Evolutionary conservation across 1,284 basidiomycete genomes (phyloP).

Genomic region (Irpex rosettiformis): DNA sequence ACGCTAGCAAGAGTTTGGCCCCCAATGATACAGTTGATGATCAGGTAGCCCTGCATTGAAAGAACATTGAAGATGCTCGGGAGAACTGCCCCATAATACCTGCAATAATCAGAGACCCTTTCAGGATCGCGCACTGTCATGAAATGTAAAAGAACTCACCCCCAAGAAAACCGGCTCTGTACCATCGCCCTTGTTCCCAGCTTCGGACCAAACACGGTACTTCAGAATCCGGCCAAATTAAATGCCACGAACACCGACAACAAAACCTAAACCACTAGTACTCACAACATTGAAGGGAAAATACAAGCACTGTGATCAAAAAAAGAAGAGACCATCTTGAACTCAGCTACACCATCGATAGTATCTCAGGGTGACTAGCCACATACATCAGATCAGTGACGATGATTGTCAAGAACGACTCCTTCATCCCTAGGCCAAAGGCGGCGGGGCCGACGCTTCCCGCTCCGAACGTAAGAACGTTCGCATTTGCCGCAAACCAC

Average conservation of each 20-base stretch:
- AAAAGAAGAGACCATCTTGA: neutral
- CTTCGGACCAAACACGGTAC: slow-evolving; percentile 58
- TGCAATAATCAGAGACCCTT: slow-evolving; percentile 22
- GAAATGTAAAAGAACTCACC: slow-evolving; percentile 23
- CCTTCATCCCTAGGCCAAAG: slow-evolving; percentile 50
- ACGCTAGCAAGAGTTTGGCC: slow-evolving; percentile 70
- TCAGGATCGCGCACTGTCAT: neutral
- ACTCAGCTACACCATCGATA: neutral
- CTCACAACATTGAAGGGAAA: slow-evolving; percentile 54
- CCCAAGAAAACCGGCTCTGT: slow-evolving; percentile 54
- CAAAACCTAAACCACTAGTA: neutral
- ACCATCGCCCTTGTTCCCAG: slow-evolving; percentile 64
- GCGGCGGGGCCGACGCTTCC: slow-evolving; percentile 60
- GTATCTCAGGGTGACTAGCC: neutral
- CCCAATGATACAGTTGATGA: slow-evolving; percentile 72
- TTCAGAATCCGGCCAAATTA: slow-evolving; percentile 17
- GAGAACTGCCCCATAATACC: slow-evolving; percentile 60
- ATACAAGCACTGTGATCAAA: slow-evolving; percentile 20
- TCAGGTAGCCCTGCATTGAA: slow-evolving; percentile 64
- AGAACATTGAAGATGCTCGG: slow-evolving; percentile 65
- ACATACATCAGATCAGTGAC: slow-evolving; percentile 54
- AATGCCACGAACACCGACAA: neutral
- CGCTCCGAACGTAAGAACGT: slow-evolving; percentile 51
- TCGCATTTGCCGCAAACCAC: slow-evolving; percentile 64
- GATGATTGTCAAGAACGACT: slow-evolving; percentile 48